Base-by-base conservation (phyloP, 2,329 filamentous ascomycete genomes). In the Penicillium verrucosum region DNA sequence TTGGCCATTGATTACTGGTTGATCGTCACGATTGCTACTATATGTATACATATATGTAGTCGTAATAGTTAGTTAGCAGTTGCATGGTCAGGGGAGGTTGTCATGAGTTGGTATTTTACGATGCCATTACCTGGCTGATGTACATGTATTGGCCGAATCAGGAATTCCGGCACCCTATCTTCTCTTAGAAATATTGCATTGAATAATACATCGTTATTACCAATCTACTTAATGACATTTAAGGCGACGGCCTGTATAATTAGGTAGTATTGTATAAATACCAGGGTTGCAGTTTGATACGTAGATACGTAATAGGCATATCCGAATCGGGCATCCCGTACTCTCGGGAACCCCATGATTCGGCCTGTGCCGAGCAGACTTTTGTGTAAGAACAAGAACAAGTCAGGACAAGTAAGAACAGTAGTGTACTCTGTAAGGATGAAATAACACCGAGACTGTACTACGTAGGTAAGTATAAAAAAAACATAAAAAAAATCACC, bases 301-400 rank as follows among this genome's bases (percentile, higher is more conserved):
- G 5, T 23, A 11, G 18, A 25, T 42, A 29, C 27, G 11, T 25
- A n/a, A 37, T 32, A 25, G 21, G 42, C 7, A 30, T 34, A 34
- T 49, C 41, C 53, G 51, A 46, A 52, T 52, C 12, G 23, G 54
- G 54, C 34, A 56, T 52, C 40, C 54, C 53, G 46, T 21, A 7
- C 18, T 11, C 43, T 37, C 21, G 45, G 45, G 21, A 38, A 37
- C 29, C 46, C 40, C 45, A 10, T 36, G 21, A 27, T 50, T 55
- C 46, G 52, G 52, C 21, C 12, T 38, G 10, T n/a, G n/a, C 51
- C 44, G 51, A 32, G 30, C 11, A 32, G 30, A 6, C 4, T 32
- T 32, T 32, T 14, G 11, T 12, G 11, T 5, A 2, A 32, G 30
- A 36, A n/a, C 16, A 9, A 9, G 34, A n/a, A n/a, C 3, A 1